Conservation (phyloP, 2,329 filamentous ascomycete species). For the Oidium heveae region DNA sequence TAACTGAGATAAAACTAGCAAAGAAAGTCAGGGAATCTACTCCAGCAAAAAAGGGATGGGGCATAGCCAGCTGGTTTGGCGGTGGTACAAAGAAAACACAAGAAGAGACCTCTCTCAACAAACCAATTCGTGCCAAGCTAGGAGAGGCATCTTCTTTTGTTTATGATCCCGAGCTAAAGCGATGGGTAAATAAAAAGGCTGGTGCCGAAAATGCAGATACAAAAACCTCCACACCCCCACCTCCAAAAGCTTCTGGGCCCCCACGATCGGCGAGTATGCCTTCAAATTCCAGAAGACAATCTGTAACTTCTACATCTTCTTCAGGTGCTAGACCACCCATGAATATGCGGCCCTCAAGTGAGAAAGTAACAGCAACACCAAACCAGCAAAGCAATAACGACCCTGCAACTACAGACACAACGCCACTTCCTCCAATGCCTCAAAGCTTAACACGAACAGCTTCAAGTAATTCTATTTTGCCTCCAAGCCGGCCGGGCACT, state of each 20-base stretch:
- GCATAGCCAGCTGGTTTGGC: slow-evolving; percentile 65
- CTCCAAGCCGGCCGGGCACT: slow-evolving; percentile 46
- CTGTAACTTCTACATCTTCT: neutral
- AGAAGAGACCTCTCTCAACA: slow-evolving; percentile 20
- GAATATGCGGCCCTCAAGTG: neutral
- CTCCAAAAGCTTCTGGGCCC: slow-evolving; percentile 33
- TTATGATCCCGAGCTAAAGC: slow-evolving; percentile 86
- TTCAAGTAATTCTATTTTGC: slow-evolving; percentile 13
- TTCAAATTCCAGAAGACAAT: neutral
- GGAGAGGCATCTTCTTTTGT: slow-evolving; percentile 84
- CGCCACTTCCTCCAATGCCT: slow-evolving; percentile 2
- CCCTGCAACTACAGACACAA: slow-evolving; percentile 1
- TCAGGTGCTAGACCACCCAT: neutral
- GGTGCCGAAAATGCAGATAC: slow-evolving; percentile 31
- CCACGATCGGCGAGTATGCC: slow-evolving; percentile 14
- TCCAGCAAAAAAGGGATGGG: slow-evolving; percentile 44
- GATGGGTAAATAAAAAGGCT: slow-evolving; percentile 94
- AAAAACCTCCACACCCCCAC: slow-evolving; percentile 49
- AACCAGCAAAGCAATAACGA: neutral
- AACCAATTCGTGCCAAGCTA: slow-evolving; percentile 74
- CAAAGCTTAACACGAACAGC: slow-evolving; percentile 9
- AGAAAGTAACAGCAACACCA: neutral
- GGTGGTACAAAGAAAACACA: slow-evolving; percentile 29
- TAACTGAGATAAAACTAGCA: slow-evolving; percentile 19
- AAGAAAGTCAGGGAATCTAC: slow-evolving; percentile 30